Evolutionary conservation across 2,329 filamentous ascomycete species (phyloP).

Genomic region (Xylariaceae sp.): DNA sequence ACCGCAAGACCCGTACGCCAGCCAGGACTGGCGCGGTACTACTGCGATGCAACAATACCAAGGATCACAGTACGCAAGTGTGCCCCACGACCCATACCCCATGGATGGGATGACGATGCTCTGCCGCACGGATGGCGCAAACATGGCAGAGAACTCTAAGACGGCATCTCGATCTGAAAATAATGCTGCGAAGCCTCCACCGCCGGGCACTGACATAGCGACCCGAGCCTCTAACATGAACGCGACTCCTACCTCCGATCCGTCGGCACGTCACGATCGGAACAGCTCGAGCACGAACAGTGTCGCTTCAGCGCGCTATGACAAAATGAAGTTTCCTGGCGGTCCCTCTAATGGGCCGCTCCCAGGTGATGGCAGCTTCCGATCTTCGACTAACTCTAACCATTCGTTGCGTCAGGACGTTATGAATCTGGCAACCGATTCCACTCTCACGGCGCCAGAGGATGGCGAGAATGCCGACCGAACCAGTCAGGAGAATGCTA

Average conservation of each 20-base stretch:
- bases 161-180: constrained; percentile 6
- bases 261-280: constrained; percentile 6
- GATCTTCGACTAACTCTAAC: constrained; percentile 11
- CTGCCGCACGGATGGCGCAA: constrained; percentile 68
- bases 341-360: neutral
- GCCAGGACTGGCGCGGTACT: constrained; percentile 25
- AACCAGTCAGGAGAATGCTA: constrained; percentile 76
- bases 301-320: constrained; percentile 3
- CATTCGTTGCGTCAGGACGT: constrained; percentile 6
- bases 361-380: constrained; percentile 2
- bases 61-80: constrained; percentile 55
- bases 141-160: constrained; percentile 40
- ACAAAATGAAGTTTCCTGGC: constrained; percentile 1
- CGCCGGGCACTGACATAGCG: constrained; percentile 1
- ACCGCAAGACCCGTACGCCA: constrained; percentile 15
- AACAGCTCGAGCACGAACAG: neutral
- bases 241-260: neutral
- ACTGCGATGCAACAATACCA: constrained; percentile 40
- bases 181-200: constrained; percentile 5
- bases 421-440: constrained; percentile 14
- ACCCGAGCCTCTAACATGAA: constrained; percentile 3
- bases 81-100: constrained; percentile 91
- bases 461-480: constrained; percentile 89
- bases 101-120: constrained; percentile 97
- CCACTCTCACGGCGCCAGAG: constrained; percentile 62